Base-by-base conservation (phyloP, 352 stramenopile species). In the Phytopythium oedochilum region DNA sequence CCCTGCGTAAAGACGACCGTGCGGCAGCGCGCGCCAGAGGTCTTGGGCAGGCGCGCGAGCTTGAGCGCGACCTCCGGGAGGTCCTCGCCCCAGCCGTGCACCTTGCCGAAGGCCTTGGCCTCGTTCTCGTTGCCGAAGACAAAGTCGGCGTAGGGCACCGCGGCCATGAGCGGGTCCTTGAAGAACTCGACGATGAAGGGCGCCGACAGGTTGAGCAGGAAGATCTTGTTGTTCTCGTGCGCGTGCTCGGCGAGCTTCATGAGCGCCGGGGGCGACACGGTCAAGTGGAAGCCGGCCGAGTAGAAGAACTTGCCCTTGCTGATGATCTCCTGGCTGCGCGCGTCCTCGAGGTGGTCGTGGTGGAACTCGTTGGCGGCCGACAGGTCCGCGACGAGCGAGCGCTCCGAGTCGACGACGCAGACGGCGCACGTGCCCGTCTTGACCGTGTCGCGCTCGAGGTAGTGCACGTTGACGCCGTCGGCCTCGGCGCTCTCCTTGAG, bases 91-190 rank as follows among this genome's bases (percentile, higher is more conserved):
- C 92, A 98, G 60, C 72, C 81, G 55, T 97, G 73, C 51, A 87
- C 83, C 55, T 96, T 87, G 49, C 87, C 93, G 68, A 99, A 98
- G n/a, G 95, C 83, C 48, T 82, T 89, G 42, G 97, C 97, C 73
- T 99, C 97, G 68, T 76, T 98, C 78, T 99, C 97, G 70, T 99
- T 99, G 42, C 94, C 96, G 65, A 99, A 99, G 31, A 99, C 83
- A 71, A 97, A 99, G 78, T 99, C 97, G 42, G 94, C 94, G 82
- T 97, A 99, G 42, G 87, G 75, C 60, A 99, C 78, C 17, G 86
- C 88, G 18, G 83, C 82, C 67, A 97, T 86, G 42, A 99, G 74
- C 57, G 97, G 89, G 66, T 99, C 96, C 55, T 90, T 97, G 79
- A 99, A 99, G 64, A 94, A 99, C 69, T 99, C 89, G 46, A 99